Evolutionary conservation across 768 basidiomycete genomes (phyloP).

Genomic region (Mycena vitilis): DNA sequence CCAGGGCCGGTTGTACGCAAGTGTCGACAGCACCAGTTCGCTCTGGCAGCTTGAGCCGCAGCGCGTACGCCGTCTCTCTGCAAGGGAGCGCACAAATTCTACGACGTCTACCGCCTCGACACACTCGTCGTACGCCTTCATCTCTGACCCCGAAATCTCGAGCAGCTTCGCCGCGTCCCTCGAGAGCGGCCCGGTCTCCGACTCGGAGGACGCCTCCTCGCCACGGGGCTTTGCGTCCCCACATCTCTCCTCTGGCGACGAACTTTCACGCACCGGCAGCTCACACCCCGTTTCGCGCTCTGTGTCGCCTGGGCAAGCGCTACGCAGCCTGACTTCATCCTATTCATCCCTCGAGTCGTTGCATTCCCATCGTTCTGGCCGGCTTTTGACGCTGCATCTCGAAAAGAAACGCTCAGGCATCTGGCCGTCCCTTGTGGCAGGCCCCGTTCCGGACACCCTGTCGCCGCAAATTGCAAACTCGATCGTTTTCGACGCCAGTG

Average conservation of each 20-base stretch:
- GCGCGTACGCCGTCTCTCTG: conserved; percentile 58
- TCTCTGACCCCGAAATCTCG: conserved; percentile 88
- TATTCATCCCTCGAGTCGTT: conserved; percentile 83
- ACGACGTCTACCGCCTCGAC: conserved; percentile 81
- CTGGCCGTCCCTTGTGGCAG: conserved; percentile 85
- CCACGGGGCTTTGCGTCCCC: conserved; percentile 76
- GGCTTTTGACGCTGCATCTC: conserved; percentile 81
- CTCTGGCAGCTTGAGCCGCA: conserved; percentile 83
- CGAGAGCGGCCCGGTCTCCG: conserved; percentile 79
- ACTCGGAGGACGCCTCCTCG: conserved; percentile 70
- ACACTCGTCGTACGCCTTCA: conserved; percentile 83
- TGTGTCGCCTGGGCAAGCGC: conserved; percentile 66
- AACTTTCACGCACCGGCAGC: conserved; percentile 47
- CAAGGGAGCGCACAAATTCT: conserved; percentile 80
- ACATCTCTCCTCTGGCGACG: conserved; percentile 68
- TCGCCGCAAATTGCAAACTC: conserved; percentile 65
- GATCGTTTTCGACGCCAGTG: conserved; percentile 62
- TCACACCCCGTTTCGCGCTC: conserved; percentile 61
- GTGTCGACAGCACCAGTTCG: conserved; percentile 72
- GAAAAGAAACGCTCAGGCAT: conserved; percentile 85
- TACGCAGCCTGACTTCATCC: conserved; percentile 73
- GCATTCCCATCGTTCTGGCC: conserved; percentile 66
- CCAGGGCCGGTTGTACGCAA: conserved; percentile 81
- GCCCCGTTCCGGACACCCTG: conserved; percentile 74
- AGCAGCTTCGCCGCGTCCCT: conserved; percentile 88